Evolutionary conservation across 371 early-diverging fungal genomes (phyloP).

Genomic region (Funneliformis caledonium): DNA sequence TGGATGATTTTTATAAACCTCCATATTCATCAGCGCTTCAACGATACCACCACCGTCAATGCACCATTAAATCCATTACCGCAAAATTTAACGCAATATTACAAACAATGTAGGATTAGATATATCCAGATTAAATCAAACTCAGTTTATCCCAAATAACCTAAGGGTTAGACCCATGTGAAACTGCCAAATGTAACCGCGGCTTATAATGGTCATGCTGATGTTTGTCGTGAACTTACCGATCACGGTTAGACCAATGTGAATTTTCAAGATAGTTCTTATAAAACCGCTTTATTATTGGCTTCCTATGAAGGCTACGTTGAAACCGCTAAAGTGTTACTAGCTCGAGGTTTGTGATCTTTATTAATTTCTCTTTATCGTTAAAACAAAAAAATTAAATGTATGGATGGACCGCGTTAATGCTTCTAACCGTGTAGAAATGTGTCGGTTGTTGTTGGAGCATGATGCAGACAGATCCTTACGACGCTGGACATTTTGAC

Average conservation of each 20-base stretch:
- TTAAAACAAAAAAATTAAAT: not conserved
- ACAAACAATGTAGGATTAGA: constrained; percentile 30
- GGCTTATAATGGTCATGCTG: too few species aligned
- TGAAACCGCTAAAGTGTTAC: constrained; percentile 45
- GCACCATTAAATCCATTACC: constrained; percentile 30
- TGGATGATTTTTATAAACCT: not conserved
- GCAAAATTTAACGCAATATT: constrained; percentile 25
- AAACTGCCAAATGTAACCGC: constrained; percentile 34
- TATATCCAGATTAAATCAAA: constrained; percentile 27
- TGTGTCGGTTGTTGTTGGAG: constrained; percentile 46
- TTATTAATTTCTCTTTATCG: not conserved
- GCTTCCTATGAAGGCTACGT: constrained; percentile 48
- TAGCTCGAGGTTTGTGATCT: constrained; percentile 40
- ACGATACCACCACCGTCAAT: not conserved
- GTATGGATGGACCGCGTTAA: constrained; percentile 52
- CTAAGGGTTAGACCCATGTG: constrained; percentile 37
- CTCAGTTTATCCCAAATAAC: constrained; percentile 31
- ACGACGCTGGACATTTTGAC: constrained; percentile 47
- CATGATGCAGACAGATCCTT: constrained; percentile 48
- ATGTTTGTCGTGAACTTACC: too few species aligned
- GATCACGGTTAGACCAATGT: constrained; percentile 34
- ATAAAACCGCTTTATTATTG: constrained; percentile 49
- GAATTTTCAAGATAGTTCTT: constrained; percentile 49
- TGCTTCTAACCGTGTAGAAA: constrained; percentile 47
- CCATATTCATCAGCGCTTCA: constrained; percentile 27